These are phyloP conservation scores for Lignosus rhinocerotis DNA, from an alignment of 1,284 basidiomycete species.

Conservation along the genomic window DNA sequence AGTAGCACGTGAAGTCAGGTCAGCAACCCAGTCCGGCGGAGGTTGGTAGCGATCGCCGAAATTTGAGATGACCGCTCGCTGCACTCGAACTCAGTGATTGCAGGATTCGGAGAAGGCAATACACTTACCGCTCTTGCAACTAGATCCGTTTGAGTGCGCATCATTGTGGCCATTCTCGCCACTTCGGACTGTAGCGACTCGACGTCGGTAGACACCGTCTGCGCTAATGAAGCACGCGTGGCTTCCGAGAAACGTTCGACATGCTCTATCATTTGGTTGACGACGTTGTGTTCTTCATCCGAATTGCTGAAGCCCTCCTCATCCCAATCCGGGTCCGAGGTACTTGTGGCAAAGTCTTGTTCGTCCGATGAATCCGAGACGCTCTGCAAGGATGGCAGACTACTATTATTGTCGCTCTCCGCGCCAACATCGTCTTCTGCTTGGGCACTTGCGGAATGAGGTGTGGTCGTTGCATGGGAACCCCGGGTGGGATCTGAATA, in stretches of 20 bases:
- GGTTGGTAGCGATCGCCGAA: slow-evolving; percentile 7
- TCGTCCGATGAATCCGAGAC: slow-evolving; percentile 31
- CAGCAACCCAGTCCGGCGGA: background rate
- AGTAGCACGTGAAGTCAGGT: slow-evolving; percentile 1
- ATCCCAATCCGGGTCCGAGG: slow-evolving; percentile 18
- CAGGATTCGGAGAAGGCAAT: background rate
- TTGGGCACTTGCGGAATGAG: background rate
- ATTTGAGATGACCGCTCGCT: slow-evolving; percentile 8
- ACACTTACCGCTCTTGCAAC: slow-evolving; percentile 17
- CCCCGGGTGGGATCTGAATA: background rate
- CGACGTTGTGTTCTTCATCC: slow-evolving; percentile 7
- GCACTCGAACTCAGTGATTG: too few relatives aligned
- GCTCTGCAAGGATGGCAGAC: slow-evolving; percentile 31
- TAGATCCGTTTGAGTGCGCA: slow-evolving; percentile 6
- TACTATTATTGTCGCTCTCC: slow-evolving; percentile 27
- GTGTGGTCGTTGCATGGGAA: background rate
- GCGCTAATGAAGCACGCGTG: background rate
- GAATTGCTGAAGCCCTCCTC: slow-evolving; percentile 5
- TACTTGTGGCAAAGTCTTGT: slow-evolving; percentile 6
- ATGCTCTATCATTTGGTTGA: background rate
- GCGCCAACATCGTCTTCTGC: slow-evolving; percentile 9
- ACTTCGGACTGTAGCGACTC: background rate
- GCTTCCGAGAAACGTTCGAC: background rate
- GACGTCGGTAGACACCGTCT: background rate
- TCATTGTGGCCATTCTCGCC: background rate